These are phyloP conservation scores for Chaetoscypha palmicola DNA, from an alignment of 2,329 filamentous ascomycete species.

Conservation along the genomic window DNA sequence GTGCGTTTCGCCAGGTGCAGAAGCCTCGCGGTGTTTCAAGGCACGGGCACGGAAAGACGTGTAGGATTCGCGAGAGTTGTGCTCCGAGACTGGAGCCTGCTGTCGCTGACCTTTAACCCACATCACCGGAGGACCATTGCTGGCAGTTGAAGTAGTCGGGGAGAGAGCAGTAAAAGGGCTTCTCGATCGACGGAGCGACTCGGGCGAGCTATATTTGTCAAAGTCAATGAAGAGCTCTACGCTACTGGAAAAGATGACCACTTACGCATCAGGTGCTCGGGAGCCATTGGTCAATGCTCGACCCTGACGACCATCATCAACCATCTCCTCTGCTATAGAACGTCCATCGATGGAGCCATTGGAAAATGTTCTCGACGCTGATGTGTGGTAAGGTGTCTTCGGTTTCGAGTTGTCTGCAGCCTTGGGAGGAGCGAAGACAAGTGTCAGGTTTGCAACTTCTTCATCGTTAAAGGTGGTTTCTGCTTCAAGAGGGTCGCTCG, in stretches of 20 bases:
- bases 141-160: slow-evolving; percentile 18
- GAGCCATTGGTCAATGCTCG: slow-evolving; percentile 32
- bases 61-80: slow-evolving; percentile 32
- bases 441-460: slow-evolving; percentile 45
- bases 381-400: slow-evolving; percentile 33
- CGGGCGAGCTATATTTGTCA: slow-evolving; percentile 21
- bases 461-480: slow-evolving; percentile 43
- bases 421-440: slow-evolving; percentile 39
- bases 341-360: slow-evolving; percentile 49
- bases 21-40: slow-evolving; percentile 33
- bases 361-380: slow-evolving; percentile 43
- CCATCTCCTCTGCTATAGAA: slow-evolving; percentile 41
- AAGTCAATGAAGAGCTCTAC: slow-evolving; percentile 6
- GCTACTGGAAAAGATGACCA: too few relatives aligned
- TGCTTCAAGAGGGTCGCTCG: slow-evolving; percentile 25
- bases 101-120: slow-evolving; percentile 32
- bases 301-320: slow-evolving; percentile 35
- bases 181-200: slow-evolving; percentile 20
- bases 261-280: slow-evolving; percentile 34
- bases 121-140: slow-evolving; percentile 31
- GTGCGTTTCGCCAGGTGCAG: slow-evolving; percentile 35
- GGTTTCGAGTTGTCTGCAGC: slow-evolving; percentile 31
- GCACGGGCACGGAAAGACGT: slow-evolving; percentile 34
- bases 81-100: slow-evolving; percentile 30
- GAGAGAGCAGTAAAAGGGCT: slow-evolving; percentile 24